These are phyloP conservation scores for Glaciozyma antarctica DNA, from an alignment of 768 basidiomycete genomes.

Conservation along the genomic window DNA sequence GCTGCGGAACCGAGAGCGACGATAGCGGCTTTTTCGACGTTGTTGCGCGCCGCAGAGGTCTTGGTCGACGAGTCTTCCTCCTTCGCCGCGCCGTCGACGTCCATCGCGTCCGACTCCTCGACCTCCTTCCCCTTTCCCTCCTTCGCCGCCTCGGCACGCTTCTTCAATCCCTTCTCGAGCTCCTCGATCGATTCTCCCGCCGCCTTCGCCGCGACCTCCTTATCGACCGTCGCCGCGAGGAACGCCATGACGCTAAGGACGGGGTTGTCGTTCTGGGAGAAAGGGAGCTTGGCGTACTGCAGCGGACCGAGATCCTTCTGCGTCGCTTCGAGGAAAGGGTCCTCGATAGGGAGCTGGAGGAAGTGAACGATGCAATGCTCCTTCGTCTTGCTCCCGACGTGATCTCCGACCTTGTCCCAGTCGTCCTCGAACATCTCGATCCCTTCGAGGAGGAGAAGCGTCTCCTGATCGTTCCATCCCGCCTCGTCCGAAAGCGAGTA, in stretches of 20 bases:
- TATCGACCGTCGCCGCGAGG: constrained; percentile 73
- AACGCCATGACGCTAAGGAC: constrained; percentile 99
- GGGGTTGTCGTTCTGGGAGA: constrained; percentile 91
- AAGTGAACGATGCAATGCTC: constrained; percentile 96
- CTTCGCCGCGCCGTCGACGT: constrained; percentile 45
- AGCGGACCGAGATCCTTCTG: constrained; percentile 68
- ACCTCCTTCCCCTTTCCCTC: neutral
- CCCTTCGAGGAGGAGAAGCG: constrained; percentile 78
- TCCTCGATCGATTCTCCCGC: constrained; percentile 72
- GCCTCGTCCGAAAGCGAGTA: constrained; percentile 44
- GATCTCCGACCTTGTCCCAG: constrained; percentile 84
- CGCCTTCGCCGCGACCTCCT: constrained; percentile 83
- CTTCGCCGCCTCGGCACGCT: constrained; percentile 7
- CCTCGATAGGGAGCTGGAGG: constrained; percentile 91
- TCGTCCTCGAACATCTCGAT: constrained; percentile 98
- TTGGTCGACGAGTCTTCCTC: constrained; percentile 16
- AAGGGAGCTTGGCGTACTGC: constrained; percentile 69
- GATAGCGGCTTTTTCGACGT: constrained; percentile 69
- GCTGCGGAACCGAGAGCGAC: constrained; percentile 84
- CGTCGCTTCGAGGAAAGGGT: constrained; percentile 65
- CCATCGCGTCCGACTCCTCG: constrained; percentile 43
- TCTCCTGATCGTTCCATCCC: constrained; percentile 84
- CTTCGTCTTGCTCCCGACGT: constrained; percentile 79
- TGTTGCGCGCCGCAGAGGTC: constrained; percentile 53
- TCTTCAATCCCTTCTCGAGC: constrained; percentile 38